Conservation (phyloP, 257 asterid species). For the Misopates orontium region DNA sequence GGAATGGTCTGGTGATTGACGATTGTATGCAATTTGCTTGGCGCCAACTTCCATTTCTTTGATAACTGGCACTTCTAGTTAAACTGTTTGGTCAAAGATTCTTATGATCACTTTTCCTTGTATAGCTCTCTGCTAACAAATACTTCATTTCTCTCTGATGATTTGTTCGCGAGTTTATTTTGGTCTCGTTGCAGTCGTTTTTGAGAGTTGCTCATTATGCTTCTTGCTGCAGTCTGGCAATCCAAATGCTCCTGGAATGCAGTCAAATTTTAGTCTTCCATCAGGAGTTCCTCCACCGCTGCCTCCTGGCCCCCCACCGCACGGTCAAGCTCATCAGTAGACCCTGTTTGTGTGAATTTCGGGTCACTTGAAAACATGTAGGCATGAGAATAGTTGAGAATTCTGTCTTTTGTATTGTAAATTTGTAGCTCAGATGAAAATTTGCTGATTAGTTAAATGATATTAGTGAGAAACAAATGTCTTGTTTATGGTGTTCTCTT, state of each 20-base stretch:
- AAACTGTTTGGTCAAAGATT: neutral
- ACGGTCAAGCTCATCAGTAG: slow-evolving; percentile 69
- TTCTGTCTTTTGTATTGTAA: slow-evolving; percentile 30
- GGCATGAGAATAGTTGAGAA: neutral
- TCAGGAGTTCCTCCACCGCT: slow-evolving; percentile 87
- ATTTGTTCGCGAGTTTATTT: slow-evolving; percentile 9
- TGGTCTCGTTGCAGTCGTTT: neutral
- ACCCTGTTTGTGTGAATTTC: slow-evolving; percentile 18
- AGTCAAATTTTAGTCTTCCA: slow-evolving; percentile 51
- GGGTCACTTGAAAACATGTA: neutral
- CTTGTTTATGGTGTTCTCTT: slow-evolving; percentile 5
- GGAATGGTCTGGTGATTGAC: neutral
- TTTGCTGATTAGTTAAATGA: slow-evolving; percentile 1
- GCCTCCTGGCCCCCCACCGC: slow-evolving; percentile 98
- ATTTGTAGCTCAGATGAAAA: slow-evolving; percentile 22
- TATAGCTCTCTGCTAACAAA: neutral
- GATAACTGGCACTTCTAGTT: neutral
- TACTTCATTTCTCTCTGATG: neutral
- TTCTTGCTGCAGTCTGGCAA: slow-evolving; percentile 66
- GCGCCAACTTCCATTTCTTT: neutral
- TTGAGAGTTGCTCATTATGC: slow-evolving; percentile 8
- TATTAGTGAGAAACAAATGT: neutral
- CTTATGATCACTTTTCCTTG: neutral
- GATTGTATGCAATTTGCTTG: slow-evolving; percentile 6
- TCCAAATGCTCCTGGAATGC: slow-evolving; percentile 70